phyloP scores from a whole-genome alignment of 495 filamentous ascomycete species.

The Annulohypoxylon maeteangense region DNA sequence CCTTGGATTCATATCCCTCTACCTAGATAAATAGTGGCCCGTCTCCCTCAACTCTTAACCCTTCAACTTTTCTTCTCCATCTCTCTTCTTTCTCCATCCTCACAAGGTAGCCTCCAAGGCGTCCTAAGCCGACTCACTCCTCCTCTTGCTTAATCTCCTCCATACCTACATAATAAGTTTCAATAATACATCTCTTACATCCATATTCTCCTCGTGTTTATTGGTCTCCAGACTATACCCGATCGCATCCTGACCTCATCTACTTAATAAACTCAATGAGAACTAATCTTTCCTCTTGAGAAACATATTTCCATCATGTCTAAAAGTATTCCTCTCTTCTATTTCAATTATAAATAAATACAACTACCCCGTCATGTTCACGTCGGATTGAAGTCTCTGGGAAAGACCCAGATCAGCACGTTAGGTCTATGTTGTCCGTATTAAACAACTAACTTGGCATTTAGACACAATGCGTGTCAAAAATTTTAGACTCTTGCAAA shows the following conservation, averaged over 20 bases:
- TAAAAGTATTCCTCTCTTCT: too few species aligned
- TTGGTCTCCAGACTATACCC: too few species aligned
- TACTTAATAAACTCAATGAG: too few species aligned
- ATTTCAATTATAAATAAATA: too few species aligned
- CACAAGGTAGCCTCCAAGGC: neutral
- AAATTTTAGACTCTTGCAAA: neutral
- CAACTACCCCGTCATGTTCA: too few species aligned
- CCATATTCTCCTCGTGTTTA: too few species aligned
- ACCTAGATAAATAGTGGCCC: neutral
- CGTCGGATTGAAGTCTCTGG: too few species aligned
- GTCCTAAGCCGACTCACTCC: neutral
- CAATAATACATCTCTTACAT: too few species aligned
- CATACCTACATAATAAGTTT: neutral
- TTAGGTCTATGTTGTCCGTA: neutral
- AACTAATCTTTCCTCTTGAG: too few species aligned
- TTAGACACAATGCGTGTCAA: neutral
- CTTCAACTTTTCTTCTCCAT: neutral
- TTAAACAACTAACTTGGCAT: neutral
- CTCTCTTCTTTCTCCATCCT: neutral
- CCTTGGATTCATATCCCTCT: too few species aligned
- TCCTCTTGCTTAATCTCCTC: neutral
- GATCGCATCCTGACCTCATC: too few species aligned
- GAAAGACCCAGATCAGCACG: neutral
- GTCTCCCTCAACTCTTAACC: neutral
- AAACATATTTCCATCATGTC: too few species aligned